These are phyloP conservation scores for Auricularia heimuer DNA, from an alignment of 768 basidiomycete genomes.

Conservation along the genomic window DNA sequence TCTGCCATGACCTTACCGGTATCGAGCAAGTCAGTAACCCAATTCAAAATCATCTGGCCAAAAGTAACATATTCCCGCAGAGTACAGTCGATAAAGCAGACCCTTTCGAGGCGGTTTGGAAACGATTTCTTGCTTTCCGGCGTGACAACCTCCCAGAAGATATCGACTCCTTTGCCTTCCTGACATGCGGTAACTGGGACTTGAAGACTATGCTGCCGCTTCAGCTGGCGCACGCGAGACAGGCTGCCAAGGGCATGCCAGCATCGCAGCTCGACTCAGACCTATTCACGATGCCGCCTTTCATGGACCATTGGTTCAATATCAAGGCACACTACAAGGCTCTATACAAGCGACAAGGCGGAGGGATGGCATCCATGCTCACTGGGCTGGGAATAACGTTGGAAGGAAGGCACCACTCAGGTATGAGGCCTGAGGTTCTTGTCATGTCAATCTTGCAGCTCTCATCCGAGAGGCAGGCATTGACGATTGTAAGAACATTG, in stretches of 20 bases:
- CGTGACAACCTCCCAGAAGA: neutral
- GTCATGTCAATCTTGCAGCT: neutral
- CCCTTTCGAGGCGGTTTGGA: slow-evolving; percentile 6
- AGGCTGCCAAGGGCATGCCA: neutral
- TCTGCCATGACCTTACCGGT: slow-evolving; percentile 10
- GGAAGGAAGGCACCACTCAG: neutral
- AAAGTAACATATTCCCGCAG: neutral
- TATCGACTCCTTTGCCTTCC: slow-evolving; percentile 6
- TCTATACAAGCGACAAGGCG: neutral
- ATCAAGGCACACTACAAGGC: neutral
- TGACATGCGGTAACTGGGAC: slow-evolving; percentile 11
- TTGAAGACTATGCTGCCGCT: slow-evolving; percentile 6
- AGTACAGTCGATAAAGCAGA: slow-evolving; percentile 8
- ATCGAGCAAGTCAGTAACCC: slow-evolving; percentile 3
- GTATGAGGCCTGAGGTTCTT: neutral
- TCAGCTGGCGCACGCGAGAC: slow-evolving; percentile 2
- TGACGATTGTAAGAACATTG: slow-evolving; percentile 10
- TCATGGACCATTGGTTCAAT: neutral
- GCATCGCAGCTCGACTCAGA: slow-evolving; percentile 2
- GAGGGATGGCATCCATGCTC: neutral
- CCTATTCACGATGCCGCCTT: neutral
- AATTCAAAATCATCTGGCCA: too few species aligned
- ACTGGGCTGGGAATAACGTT: neutral
- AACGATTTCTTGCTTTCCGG: slow-evolving; percentile 4
- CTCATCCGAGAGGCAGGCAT: slow-evolving; percentile 2